phyloP scores from a whole-genome alignment of 768 basidiomycete genomes.

The Paxillus ammoniavirescens region DNA sequence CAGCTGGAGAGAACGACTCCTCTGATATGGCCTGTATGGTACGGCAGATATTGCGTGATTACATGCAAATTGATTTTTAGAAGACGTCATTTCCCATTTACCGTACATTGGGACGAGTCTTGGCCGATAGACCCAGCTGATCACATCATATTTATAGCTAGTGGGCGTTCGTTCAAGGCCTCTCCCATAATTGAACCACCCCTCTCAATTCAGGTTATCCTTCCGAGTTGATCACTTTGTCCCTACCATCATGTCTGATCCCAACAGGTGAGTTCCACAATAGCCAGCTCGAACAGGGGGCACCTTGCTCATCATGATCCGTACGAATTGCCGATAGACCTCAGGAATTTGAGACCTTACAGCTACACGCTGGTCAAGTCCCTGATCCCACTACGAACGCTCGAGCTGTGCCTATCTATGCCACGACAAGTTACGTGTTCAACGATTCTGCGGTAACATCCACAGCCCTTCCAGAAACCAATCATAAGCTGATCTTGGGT shows the following conservation, averaged over 20 bases:
- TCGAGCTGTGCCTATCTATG: conserved; percentile 64
- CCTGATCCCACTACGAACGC: conserved; percentile 54
- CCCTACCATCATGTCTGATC: conserved; percentile 19
- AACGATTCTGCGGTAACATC: conserved; percentile 46
- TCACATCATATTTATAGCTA: conserved; percentile 1
- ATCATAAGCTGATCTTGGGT: conserved; percentile 2
- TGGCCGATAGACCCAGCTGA: neutral
- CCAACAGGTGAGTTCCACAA: conserved; percentile 17
- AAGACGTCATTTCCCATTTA: neutral
- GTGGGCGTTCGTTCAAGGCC: too few species aligned
- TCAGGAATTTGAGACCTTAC: conserved; percentile 60
- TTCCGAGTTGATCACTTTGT: neutral
- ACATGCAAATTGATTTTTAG: neutral
- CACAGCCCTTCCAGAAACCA: neutral
- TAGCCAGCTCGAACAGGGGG: too few species aligned
- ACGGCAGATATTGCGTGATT: conserved; percentile 9
- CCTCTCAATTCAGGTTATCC: neutral
- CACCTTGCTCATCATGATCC: neutral
- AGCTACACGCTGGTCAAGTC: conserved; percentile 60
- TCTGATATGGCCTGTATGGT: too few species aligned
- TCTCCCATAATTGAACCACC: neutral
- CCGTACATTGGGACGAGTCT: neutral
- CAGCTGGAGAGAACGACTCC: too few species aligned
- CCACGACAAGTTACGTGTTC: conserved; percentile 55
- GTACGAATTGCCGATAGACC: conserved; percentile 15